phyloP scores from a whole-genome alignment of 768 basidiomycete species.

The Boletus reticuloceps region DNA sequence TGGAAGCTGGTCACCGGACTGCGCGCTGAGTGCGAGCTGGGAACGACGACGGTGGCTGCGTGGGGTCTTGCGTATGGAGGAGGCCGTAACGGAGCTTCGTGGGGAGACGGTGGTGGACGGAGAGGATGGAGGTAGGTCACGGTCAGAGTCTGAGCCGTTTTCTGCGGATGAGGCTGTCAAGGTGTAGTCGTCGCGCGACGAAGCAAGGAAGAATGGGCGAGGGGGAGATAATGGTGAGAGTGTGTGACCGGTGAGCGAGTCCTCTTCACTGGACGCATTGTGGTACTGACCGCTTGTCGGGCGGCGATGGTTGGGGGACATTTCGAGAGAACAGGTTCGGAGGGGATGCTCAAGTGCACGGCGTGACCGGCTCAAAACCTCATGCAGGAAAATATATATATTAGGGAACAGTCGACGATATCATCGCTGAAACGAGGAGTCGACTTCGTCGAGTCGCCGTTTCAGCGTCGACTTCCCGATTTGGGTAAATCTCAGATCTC shows the following conservation, averaged over 20 bases:
- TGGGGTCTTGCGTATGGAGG: slow-evolving; percentile 17
- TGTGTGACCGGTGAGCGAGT: slow-evolving; percentile 17
- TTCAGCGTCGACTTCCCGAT: background rate
- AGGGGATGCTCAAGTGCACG: slow-evolving; percentile 9
- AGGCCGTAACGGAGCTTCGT: slow-evolving; percentile 8
- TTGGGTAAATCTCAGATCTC: slow-evolving; percentile 16
- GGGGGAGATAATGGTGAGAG: slow-evolving; percentile 30
- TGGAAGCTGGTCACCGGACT: slow-evolving; percentile 7
- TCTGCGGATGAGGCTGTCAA: slow-evolving; percentile 22
- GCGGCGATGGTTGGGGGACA: slow-evolving; percentile 13
- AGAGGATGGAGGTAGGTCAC: slow-evolving; percentile 20
- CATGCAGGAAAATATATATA: slow-evolving; percentile 5
- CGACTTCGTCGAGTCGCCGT: slow-evolving; percentile 4
- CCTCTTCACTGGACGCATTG: slow-evolving; percentile 27
- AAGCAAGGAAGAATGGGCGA: slow-evolving; percentile 37
- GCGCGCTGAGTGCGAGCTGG: slow-evolving; percentile 22
- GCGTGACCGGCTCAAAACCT: background rate
- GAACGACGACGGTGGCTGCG: slow-evolving; percentile 26
- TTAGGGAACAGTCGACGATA: background rate
- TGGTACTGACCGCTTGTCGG: slow-evolving; percentile 12
- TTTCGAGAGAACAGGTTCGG: slow-evolving; percentile 1
- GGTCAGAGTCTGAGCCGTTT: slow-evolving; percentile 31
- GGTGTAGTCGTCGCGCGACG: slow-evolving; percentile 22
- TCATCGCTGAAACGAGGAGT: slow-evolving; percentile 7
- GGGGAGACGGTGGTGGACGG: slow-evolving; percentile 16